Base-by-base conservation (phyloP, 1,139 yeast genomes). In the Yamadazyma spencermartinsiae region DNA sequence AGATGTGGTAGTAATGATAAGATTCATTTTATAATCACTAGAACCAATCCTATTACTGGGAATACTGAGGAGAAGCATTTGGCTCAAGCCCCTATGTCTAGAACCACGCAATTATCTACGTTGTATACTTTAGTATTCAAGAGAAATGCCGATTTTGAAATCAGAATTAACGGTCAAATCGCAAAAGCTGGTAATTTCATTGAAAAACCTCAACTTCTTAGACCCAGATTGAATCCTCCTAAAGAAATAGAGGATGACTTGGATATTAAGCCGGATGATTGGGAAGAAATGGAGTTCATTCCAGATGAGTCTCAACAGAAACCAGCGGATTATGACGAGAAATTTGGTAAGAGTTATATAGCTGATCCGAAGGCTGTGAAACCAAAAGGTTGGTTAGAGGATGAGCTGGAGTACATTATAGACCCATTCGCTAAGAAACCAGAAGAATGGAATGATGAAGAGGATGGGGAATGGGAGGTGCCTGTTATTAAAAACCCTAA, bases 271-370 rank as follows among this genome's bases (percentile, higher is more conserved):
- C 97, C 97, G 3, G 75, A 54, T 0, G 82, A 82, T 54, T 89
- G 96, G 96, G 92, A 80, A 44, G 95, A 86, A 34, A 44, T 61
- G 11, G 69, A 67, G 43, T 60, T 54, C 35, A 84, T 89, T 40
- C 76, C 80, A 17, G 96, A 89, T 60, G 67, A 66, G 4, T 65
- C 72, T 43, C 65, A 76, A 17, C 61, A 50, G 25, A 86, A 86
- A 60, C 96, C 96, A 3, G 85, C 65, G 2, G 92, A 85, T 56
- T 89, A 94, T 83, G 95, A 87, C 52, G 86, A 79, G 55, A 56
- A 48, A 26, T 71, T 70, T 48, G 86, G 76, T 12, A 79, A 82
- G 24, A 60, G 65, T 44, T 59, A 63, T 51, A 82, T 89, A 41
- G 68, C 78, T 4, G 94, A 89, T 58, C 83, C 88, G 13, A 61